Evolutionary conservation across 306 rosid genomes (phyloP).

Genomic region (Cicer pinnatifidum): DNA sequence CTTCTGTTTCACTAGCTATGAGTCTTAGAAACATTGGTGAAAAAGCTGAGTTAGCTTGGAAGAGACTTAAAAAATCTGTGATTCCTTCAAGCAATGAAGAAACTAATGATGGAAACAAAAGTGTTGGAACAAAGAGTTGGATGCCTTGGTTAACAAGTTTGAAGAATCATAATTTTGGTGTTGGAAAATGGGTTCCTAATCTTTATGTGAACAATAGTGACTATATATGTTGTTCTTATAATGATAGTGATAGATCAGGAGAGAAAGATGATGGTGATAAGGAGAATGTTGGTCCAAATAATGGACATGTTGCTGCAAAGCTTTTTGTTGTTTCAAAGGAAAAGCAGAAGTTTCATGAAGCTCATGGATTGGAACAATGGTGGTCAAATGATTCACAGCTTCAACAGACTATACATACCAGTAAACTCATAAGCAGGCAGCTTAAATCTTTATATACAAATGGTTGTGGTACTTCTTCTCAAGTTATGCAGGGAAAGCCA

Average conservation of each 20-base stretch:
- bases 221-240: constrained; percentile 93
- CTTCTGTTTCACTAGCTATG: constrained; percentile 92
- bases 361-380: constrained; percentile 97
- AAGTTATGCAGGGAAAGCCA: constrained; percentile 50
- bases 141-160: constrained; percentile 52
- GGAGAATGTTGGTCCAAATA: constrained; percentile 65
- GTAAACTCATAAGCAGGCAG: constrained; percentile 86
- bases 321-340: constrained; percentile 82
- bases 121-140: constrained; percentile 58
- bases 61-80: constrained; percentile 71
- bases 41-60: constrained; percentile 82
- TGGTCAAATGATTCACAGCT: constrained; percentile 88
- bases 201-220: constrained; percentile 92
- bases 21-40: constrained; percentile 82
- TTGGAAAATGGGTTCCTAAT: constrained; percentile 92
- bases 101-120: constrained; percentile 46
- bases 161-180: constrained; percentile 58
- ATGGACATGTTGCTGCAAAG: constrained; percentile 65
- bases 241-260: constrained; percentile 57
- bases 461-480: constrained; percentile 49
- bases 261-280: constrained; percentile 51
- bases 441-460: constrained; percentile 69
- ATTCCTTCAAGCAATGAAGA: constrained; percentile 55
- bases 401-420: constrained; percentile 72
- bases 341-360: constrained; percentile 88